Evolutionary conservation across 805 yeast species (phyloP).

Genomic region (Sugiyamaella floridensis): DNA sequence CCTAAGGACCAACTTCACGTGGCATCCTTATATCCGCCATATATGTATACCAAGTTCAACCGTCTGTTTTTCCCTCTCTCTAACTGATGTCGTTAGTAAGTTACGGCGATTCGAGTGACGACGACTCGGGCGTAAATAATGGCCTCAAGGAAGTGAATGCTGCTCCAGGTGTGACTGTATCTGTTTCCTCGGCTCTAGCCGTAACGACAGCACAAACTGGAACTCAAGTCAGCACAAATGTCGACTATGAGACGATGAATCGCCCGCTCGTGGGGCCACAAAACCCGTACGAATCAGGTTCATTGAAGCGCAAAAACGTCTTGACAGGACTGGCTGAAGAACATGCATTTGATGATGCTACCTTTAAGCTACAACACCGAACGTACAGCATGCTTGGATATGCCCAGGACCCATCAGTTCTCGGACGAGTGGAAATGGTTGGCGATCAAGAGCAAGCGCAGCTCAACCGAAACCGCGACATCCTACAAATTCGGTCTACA

Average conservation of each 20-base stretch:
- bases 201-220: background rate
- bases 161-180: constrained; percentile 5
- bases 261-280: constrained; percentile 8
- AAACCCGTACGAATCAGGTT: constrained; percentile 11
- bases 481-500: constrained; percentile 22
- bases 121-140: constrained; percentile 1
- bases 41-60: background rate
- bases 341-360: constrained; percentile 35
- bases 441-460: constrained; percentile 24
- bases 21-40: background rate
- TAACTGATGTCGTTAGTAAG: constrained; percentile 10
- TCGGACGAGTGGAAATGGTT: constrained; percentile 6
- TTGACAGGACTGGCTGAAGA: constrained; percentile 29
- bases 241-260: background rate
- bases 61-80: background rate
- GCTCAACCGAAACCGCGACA: constrained; percentile 23
- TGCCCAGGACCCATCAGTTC: constrained; percentile 26
- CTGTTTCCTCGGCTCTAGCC: background rate
- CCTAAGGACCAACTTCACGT: background rate
- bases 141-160: background rate
- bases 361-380: constrained; percentile 39
- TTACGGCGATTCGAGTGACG: constrained; percentile 11
- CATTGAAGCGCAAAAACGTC: constrained; percentile 25
- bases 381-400: constrained; percentile 31
- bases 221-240: background rate